Base-by-base conservation (phyloP, 169 alveolate genomes). In the Cryptosporidium canis region DNA sequence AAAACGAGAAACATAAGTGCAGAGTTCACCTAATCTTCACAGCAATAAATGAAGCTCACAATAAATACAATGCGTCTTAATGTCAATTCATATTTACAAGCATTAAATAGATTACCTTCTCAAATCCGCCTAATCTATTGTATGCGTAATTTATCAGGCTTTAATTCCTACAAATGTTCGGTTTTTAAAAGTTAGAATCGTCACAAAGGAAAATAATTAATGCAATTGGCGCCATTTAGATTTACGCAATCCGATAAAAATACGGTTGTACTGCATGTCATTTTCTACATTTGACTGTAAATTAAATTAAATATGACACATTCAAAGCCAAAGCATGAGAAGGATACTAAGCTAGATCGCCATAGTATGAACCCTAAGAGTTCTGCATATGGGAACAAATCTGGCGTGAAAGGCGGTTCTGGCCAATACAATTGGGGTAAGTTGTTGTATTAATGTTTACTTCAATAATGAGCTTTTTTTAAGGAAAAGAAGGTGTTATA, bases 1-100 rank as follows among this genome's bases (percentile, higher is more conserved):
- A 77, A 58, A 21, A 55, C 8, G 83, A 51, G n/a, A 65, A 83
- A 1, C 92, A 90, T 45, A 83, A 83, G 21, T 67, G 67, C 31
- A 83, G 87, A 24, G 92, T 84, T 29, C 91, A 90, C 77, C 68
- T 90, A 56, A 70, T 91, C 31, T 92, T 92, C 66, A 91, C 83
- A 61, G 93, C 94, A 31, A 58, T 92, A 24, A 92, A 83, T 43
- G 93, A 90, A 48, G 93, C 94, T 11, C 85, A 83, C 35, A 90
- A 83, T 11, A 77, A 55, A 7, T 61, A 21, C 18, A 61, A 61
- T 61, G 12, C 45, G 3, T 61, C 2, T n/a, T 31, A n/a, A 2
- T 31, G 12, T 27, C 3, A 8, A 18, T 5, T 6, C 24, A 11
- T 29, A 61, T 61, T 14, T 29, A n/a, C n/a, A n/a, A n/a, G n/a